These are phyloP conservation scores for Xylaria longipes DNA, from an alignment of 495 filamentous ascomycete species.

Conservation along the genomic window DNA sequence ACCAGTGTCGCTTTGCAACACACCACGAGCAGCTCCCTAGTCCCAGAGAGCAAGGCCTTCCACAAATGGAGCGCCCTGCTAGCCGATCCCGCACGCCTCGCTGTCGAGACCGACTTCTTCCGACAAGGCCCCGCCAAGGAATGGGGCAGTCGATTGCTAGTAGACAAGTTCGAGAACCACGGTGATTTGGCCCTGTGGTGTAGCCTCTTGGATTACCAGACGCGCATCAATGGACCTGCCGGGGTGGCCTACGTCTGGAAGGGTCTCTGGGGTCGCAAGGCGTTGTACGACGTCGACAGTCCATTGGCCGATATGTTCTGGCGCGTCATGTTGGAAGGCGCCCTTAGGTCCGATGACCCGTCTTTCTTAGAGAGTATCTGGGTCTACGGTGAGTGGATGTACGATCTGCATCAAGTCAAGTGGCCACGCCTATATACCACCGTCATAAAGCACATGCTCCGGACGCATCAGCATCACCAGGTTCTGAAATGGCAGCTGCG, in stretches of 20 bases:
- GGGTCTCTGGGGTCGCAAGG: slow-evolving; percentile 40
- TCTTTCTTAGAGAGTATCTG: slow-evolving; percentile 56
- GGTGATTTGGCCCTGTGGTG: slow-evolving; percentile 69
- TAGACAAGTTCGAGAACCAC: slow-evolving; percentile 58
- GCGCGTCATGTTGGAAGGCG: slow-evolving; percentile 60
- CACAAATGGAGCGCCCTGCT: slow-evolving; percentile 33
- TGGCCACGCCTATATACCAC: slow-evolving; percentile 53
- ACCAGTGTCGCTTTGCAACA: slow-evolving; percentile 6
- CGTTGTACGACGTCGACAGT: slow-evolving; percentile 34
- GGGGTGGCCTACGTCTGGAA: slow-evolving; percentile 55
- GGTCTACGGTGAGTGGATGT: slow-evolving; percentile 62
- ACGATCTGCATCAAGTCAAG: slow-evolving; percentile 52
- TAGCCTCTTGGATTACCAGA: slow-evolving; percentile 65
- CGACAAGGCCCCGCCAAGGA: slow-evolving; percentile 34
- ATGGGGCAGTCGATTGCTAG: slow-evolving; percentile 51
- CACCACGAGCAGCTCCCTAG: slow-evolving; percentile 14
- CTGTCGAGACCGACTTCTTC: slow-evolving; percentile 60
- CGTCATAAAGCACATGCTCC: slow-evolving; percentile 44
- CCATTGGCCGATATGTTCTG: slow-evolving; percentile 60
- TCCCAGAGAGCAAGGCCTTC: slow-evolving; percentile 32
- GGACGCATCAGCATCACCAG: slow-evolving; percentile 37
- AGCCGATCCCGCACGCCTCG: slow-evolving; percentile 35
- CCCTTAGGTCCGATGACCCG: slow-evolving; percentile 42
- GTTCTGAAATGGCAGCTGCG: slow-evolving; percentile 46
- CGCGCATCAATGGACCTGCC: slow-evolving; percentile 63